Evolutionary conservation across 306 rosid species (phyloP).

Genomic region (Quercus variabilis): DNA sequence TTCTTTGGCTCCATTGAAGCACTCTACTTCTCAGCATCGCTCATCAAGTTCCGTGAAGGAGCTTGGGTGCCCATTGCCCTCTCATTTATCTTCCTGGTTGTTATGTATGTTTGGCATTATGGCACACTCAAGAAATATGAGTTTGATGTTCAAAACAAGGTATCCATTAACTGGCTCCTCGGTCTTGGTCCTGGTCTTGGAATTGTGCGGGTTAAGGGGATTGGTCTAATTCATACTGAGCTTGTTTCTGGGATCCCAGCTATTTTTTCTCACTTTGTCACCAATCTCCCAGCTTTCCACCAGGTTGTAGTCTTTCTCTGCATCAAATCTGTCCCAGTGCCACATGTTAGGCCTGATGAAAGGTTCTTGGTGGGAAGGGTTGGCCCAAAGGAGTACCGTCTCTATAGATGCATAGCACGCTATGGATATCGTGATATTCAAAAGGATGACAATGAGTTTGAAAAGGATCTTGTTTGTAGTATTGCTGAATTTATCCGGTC

Average conservation of each 20-base stretch:
- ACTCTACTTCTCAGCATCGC: slow-evolving; percentile 96
- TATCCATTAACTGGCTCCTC: slow-evolving; percentile 93
- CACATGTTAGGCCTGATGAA: slow-evolving; percentile 85
- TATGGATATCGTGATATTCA: slow-evolving; percentile 90
- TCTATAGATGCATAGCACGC: slow-evolving; percentile 92
- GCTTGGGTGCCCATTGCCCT: slow-evolving; percentile 98
- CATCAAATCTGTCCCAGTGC: slow-evolving; percentile 92
- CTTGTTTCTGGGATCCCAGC: slow-evolving; percentile 96
- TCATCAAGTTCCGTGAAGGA: slow-evolving; percentile 92
- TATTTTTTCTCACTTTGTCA: slow-evolving; percentile 93
- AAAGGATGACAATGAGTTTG: slow-evolving; percentile 83
- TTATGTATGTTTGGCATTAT: slow-evolving; percentile 95
- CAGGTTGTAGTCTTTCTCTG: slow-evolving; percentile 95
- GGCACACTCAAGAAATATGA: slow-evolving; percentile 92
- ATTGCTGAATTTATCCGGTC: slow-evolving; percentile 84
- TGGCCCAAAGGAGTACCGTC: slow-evolving; percentile 90
- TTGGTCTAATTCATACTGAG: slow-evolving; percentile 93
- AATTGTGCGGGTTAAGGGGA: slow-evolving; percentile 86
- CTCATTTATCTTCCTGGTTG: slow-evolving; percentile 72
- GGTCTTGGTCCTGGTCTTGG: slow-evolving; percentile 74
- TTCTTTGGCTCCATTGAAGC: slow-evolving; percentile 95
- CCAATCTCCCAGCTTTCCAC: slow-evolving; percentile 97
- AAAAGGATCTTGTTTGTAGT: slow-evolving; percentile 83
- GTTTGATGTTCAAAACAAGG: slow-evolving; percentile 91
- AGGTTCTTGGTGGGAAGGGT: slow-evolving; percentile 94